A percentile compares a stretch with the other conserved stretches of the same genome.
These are phyloP conservation scores for Cyberlindnera subsufficiens DNA, from an alignment of 805 yeast species.

Conservation along the genomic window DNA sequence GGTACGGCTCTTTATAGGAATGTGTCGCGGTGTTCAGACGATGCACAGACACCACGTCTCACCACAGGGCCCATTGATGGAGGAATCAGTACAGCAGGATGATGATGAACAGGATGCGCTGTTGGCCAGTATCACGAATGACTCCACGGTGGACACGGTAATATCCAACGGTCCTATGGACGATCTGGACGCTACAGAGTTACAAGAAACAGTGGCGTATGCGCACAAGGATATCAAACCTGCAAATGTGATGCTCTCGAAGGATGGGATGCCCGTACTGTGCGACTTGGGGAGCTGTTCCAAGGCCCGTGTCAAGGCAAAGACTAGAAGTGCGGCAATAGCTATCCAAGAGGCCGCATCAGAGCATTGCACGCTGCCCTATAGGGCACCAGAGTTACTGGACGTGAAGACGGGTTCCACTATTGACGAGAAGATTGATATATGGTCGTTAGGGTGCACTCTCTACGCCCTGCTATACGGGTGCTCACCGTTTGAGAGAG, in stretches of 20 bases:
- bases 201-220: conserved; percentile 56
- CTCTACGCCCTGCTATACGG: conserved; percentile 74
- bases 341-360: conserved; percentile 75
- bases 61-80: background rate
- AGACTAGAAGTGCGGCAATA: conserved; percentile 63
- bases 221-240: conserved; percentile 90
- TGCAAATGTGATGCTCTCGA: conserved; percentile 76
- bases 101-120: conserved; percentile 15
- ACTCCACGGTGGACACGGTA: conserved; percentile 20
- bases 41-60: conserved; percentile 46
- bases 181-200: conserved; percentile 40
- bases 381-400: conserved; percentile 84
- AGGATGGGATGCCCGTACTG: conserved; percentile 70
- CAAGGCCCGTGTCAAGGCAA: conserved; percentile 49
- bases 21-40: conserved; percentile 67
- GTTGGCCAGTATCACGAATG: background rate
- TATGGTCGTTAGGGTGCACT: conserved; percentile 90
- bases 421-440: conserved; percentile 71
- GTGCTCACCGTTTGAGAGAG: conserved; percentile 81
- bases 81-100: conserved; percentile 5
- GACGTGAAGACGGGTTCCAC: conserved; percentile 64
- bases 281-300: conserved; percentile 82
- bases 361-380: conserved; percentile 81
- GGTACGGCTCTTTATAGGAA: conserved; percentile 54
- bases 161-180: conserved; percentile 26